Evolutionary conservation across 306 rosid species (phyloP).

Genomic region (Vigna hirtella): DNA sequence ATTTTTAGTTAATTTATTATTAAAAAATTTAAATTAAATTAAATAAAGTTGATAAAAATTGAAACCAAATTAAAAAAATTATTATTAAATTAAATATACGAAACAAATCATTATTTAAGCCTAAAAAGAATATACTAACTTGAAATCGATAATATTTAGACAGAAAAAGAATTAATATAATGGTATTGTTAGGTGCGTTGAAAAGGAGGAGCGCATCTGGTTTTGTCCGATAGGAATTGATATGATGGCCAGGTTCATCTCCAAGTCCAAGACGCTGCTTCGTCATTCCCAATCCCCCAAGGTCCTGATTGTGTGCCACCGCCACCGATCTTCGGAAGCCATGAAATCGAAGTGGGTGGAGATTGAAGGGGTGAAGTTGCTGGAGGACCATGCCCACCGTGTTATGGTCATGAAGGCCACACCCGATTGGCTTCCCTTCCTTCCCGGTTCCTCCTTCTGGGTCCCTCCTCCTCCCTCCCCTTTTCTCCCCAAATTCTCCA

Average conservation of each 20-base stretch:
- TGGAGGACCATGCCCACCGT: slow-evolving; percentile 63
- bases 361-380: slow-evolving; percentile 45
- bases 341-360: not conserved
- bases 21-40: no score
- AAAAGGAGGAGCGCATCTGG: no score
- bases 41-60: no score
- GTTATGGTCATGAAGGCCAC: slow-evolving; percentile 66
- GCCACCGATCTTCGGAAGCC: not conserved
- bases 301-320: not conserved
- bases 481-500: not conserved
- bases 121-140: no score
- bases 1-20: no score
- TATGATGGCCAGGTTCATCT: slow-evolving; percentile 16
- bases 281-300: not conserved
- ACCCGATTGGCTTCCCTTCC: slow-evolving; percentile 89
- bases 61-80: no score
- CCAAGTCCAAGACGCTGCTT: not conserved
- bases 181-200: no score
- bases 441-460: slow-evolving; percentile 91
- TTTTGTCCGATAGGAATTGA: not conserved
- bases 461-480: slow-evolving; percentile 72
- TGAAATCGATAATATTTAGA: no score
- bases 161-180: no score
- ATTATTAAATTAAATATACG: no score
- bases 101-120: no score